Base-by-base conservation (phyloP, 176 grass and related monocot genomes). In the Aegilops sharonensis region DNA sequence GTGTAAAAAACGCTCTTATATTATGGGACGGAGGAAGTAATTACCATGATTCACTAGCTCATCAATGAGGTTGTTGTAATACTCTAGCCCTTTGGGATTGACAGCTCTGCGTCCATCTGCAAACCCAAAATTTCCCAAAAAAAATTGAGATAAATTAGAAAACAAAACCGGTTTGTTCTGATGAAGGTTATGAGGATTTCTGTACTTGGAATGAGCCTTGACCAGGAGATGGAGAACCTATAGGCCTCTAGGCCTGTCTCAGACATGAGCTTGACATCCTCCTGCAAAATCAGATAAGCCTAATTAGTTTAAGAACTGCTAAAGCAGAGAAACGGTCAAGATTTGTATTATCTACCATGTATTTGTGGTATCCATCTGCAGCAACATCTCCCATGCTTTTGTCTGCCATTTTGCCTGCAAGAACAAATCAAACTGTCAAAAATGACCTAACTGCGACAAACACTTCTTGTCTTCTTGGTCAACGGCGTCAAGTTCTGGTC, bases 211-310 rank as follows among this genome's bases (percentile, higher is more conserved):
- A 95, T 85, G 59, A 92, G 83, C 8, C 90, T 92, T 77, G 90
- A 92, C 90, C 93, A 95, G 88, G 88, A 95, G 54, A 95, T 92
- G 75, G 93, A 86, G 90, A 95, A 92, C 69, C 82, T 90, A 29
- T 92, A 95, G 30, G 83, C 86, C 56, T 90, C 90, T 57, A 95
- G 47, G 36, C 88, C 93, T 57, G 82, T 84, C 6, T 88, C 67
- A 43, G 23, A 45, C 84, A 92, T 93, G 35, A 9, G 20, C 62
- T 34, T 64, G 24, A 64, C 11, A 64, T 13, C 13, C 29, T 67
- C 64, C 29, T 93, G 85, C 71, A 72, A 78, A 11, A 39, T 67
- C 29, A 34, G 13, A 71, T 31, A 52, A 15, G 50, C 75, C 21
- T 15, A 35, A 59, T 20, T 79, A 6, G 5, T 48, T 17, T 9